Evolutionary conservation across 495 filamentous ascomycete genomes (phyloP).

Genomic region (Staphylotrichum tortipilum): DNA sequence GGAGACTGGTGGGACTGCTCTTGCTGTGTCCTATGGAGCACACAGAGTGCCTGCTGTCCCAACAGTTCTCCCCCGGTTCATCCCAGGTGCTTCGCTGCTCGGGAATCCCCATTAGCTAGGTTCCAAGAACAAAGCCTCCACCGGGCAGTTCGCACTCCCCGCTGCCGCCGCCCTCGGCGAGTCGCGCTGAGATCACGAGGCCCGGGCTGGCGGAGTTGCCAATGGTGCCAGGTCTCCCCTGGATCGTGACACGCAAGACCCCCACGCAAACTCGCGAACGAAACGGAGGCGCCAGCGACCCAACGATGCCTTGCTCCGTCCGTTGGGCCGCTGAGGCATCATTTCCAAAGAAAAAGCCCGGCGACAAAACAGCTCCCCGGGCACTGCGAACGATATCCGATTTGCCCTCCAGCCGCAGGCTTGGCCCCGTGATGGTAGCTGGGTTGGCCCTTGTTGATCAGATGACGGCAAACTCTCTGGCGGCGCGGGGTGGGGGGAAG

Average conservation of each 20-base stretch:
- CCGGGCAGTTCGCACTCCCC: neutral
- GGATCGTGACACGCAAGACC: neutral
- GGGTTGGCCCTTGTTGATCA: conserved; percentile 23
- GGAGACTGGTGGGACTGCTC: no score
- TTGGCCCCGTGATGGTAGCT: conserved; percentile 16
- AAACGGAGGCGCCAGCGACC: no score
- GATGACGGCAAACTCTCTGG: conserved; percentile 21
- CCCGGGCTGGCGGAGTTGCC: neutral
- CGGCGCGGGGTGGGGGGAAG: no score
- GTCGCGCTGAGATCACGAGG: neutral
- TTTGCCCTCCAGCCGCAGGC: conserved; percentile 3
- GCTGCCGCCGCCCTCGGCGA: neutral
- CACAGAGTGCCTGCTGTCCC: no score
- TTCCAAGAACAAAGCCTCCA: neutral
- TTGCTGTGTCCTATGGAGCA: no score
- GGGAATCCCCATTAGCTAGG: neutral
- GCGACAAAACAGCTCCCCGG: no score
- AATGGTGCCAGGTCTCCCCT: neutral
- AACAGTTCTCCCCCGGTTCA: no score
- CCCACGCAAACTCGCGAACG: no score
- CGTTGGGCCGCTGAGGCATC: no score
- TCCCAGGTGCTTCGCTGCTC: neutral
- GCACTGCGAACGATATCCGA: neutral
- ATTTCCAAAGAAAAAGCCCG: no score
- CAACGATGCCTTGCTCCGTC: no score